These are phyloP conservation scores for Aspergillus versicolor DNA, from an alignment of 2,329 filamentous ascomycete species.

Conservation along the genomic window DNA sequence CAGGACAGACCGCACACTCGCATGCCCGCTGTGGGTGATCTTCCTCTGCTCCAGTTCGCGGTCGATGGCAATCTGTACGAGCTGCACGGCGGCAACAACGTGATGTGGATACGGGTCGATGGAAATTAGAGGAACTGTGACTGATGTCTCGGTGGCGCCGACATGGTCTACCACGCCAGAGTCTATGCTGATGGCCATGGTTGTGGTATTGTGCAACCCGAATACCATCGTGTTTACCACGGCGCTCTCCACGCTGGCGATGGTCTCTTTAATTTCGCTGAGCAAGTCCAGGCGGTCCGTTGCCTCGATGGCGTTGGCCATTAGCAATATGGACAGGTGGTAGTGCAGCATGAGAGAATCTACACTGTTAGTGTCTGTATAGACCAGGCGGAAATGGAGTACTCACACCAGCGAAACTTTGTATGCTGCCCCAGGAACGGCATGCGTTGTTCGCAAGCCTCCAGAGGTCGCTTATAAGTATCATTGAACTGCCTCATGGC, in stretches of 20 bases:
- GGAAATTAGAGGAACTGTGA: slow-evolving; percentile 25
- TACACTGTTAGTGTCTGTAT: neutral
- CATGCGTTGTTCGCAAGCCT: slow-evolving; percentile 27
- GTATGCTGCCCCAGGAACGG: slow-evolving; percentile 30
- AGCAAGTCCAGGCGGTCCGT: slow-evolving; percentile 27
- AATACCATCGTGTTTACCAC: slow-evolving; percentile 29
- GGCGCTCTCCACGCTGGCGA: slow-evolving; percentile 25
- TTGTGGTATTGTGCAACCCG: slow-evolving; percentile 27
- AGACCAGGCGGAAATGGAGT: neutral
- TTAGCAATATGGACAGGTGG: slow-evolving; percentile 28
- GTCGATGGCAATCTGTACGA: slow-evolving; percentile 28
- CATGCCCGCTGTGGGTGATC: slow-evolving; percentile 24
- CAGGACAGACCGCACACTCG: slow-evolving; percentile 24
- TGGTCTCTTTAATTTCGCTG: slow-evolving; percentile 19
- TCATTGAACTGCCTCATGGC: slow-evolving; percentile 27
- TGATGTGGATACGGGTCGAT: slow-evolving; percentile 34
- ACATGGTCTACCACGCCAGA: slow-evolving; percentile 1
- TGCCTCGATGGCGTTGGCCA: slow-evolving; percentile 28
- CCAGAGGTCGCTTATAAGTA: slow-evolving; percentile 27
- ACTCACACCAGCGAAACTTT: slow-evolving; percentile 34
- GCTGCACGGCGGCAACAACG: slow-evolving; percentile 28
- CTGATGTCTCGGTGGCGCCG: neutral
- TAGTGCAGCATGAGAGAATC: slow-evolving; percentile 31
- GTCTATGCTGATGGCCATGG: neutral
- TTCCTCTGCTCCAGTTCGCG: slow-evolving; percentile 23